Evolutionary conservation across 176 grass and related monocot species (phyloP).

Genomic region (Miscanthus lutarioriparius): DNA sequence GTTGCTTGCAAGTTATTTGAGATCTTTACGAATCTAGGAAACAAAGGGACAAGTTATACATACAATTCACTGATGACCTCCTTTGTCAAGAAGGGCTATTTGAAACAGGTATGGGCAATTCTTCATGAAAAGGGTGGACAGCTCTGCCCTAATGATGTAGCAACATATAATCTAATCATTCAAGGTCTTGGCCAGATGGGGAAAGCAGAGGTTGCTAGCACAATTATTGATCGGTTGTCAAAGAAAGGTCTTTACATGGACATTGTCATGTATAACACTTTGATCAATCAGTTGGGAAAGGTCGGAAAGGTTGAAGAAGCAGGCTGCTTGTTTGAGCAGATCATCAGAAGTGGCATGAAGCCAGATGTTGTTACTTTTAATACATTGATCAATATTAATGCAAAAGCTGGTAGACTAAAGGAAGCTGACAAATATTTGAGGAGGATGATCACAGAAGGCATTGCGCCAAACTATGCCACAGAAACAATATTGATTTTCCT

Average conservation of each 20-base stretch:
- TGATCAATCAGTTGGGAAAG: conserved; percentile 87
- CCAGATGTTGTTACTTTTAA: conserved; percentile 94
- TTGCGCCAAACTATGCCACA: conserved; percentile 80
- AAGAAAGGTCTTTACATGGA: conserved; percentile 85
- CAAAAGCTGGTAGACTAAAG: conserved; percentile 79
- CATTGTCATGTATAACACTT: conserved; percentile 96
- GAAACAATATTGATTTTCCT: conserved; percentile 91
- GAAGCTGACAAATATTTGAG: conserved; percentile 90
- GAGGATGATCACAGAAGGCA: conserved; percentile 76
- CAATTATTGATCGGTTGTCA: conserved; percentile 67
- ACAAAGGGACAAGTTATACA: conserved; percentile 73
- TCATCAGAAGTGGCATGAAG: conserved; percentile 69
- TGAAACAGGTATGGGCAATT: conserved; percentile 77
- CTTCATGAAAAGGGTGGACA: conserved; percentile 78
- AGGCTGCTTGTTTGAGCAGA: conserved; percentile 67
- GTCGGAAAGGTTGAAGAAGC: conserved; percentile 67
- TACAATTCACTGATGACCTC: conserved; percentile 90
- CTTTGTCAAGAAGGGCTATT: conserved; percentile 94
- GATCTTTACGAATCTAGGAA: conserved; percentile 61
- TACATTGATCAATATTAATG: conserved; percentile 89
- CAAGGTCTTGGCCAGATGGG: conserved; percentile 88
- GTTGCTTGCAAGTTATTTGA: conserved; percentile 96
- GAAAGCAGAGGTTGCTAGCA: conserved; percentile 64
- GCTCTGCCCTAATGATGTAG: conserved; percentile 76
- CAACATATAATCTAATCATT: conserved; percentile 87